A percentile compares a stretch with the other conserved stretches of the same genome.
phyloP scores from a whole-genome alignment of 2,329 filamentous ascomycete genomes.

The Colletotrichum tofieldiae region DNA sequence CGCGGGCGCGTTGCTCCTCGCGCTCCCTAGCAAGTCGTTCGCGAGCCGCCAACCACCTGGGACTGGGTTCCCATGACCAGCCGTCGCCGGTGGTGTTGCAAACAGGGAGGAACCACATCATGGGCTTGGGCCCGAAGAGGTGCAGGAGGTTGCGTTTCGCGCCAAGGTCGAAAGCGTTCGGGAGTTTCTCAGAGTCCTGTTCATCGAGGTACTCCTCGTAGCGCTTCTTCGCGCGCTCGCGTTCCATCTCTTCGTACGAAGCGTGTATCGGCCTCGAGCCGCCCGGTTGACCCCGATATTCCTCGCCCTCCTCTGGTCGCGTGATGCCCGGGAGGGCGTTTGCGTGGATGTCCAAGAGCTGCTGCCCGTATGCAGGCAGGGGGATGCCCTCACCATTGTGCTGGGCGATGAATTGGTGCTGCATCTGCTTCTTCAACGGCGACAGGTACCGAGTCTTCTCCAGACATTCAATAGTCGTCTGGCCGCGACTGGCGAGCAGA shows the following conservation, averaged over 20 bases:
- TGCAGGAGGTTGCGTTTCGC: constrained; percentile 84
- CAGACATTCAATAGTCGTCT: constrained; percentile 96
- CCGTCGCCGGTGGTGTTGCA: constrained; percentile 92
- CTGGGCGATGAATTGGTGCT: constrained; percentile 73
- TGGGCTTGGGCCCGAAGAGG: constrained; percentile 82
- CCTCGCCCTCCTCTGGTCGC: constrained; percentile 86
- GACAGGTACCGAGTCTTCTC: constrained; percentile 96
- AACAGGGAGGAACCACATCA: constrained; percentile 86
- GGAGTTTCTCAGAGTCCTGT: constrained; percentile 87
- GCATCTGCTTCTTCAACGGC: constrained; percentile 80
- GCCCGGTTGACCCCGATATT: constrained; percentile 55
- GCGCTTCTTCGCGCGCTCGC: constrained; percentile 67
- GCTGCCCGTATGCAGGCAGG: constrained; percentile 76
- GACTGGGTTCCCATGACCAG: constrained; percentile 92
- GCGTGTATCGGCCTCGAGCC: constrained; percentile 60
- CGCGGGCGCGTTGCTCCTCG: constrained; percentile 73
- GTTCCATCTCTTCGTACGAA: constrained; percentile 71
- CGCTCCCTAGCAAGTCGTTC: constrained; percentile 73
- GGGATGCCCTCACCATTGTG: constrained; percentile 66
- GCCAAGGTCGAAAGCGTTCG: constrained; percentile 94
- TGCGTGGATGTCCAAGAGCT: constrained; percentile 85
- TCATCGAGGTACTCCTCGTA: constrained; percentile 88
- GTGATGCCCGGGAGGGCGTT: constrained; percentile 87
- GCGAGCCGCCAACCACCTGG: constrained; percentile 81
- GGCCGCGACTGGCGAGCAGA: constrained; percentile 81